Conservation (phyloP, 2,329 filamentous ascomycete genomes). For the Rutstroemia sydowiana region DNA sequence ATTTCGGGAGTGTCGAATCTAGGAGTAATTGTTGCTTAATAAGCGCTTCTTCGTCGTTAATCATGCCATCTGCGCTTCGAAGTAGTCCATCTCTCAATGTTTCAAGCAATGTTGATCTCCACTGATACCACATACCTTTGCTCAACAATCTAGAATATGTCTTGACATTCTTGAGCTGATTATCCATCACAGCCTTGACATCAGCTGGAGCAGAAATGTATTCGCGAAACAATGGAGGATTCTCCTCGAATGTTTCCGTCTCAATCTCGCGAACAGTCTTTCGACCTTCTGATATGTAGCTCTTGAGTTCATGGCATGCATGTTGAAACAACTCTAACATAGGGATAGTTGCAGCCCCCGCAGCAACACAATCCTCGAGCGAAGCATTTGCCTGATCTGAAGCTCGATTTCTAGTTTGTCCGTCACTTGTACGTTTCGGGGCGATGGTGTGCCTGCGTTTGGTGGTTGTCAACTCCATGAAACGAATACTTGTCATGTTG, state of each 20-base stretch:
- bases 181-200: slow-evolving; percentile 82
- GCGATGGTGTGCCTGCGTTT: slow-evolving; percentile 81
- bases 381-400: slow-evolving; percentile 38
- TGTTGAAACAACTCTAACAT: slow-evolving; percentile 94
- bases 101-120: slow-evolving; percentile 83
- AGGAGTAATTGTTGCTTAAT: slow-evolving; percentile 62
- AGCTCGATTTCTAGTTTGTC: slow-evolving; percentile 23
- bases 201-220: slow-evolving; percentile 81
- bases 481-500: slow-evolving; percentile 91
- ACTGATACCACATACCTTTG: slow-evolving; percentile 97
- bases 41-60: slow-evolving; percentile 61
- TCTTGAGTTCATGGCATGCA: slow-evolving; percentile 88
- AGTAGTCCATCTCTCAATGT: slow-evolving; percentile 77
- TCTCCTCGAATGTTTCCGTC: slow-evolving; percentile 78
- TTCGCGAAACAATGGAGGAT: slow-evolving; percentile 84
- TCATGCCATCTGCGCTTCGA: slow-evolving; percentile 70
- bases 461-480: slow-evolving; percentile 97
- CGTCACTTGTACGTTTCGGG: slow-evolving; percentile 38
- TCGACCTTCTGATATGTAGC: slow-evolving; percentile 89
- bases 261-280: slow-evolving; percentile 88
- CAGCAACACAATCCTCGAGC: slow-evolving; percentile 74
- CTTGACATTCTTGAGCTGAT: slow-evolving; percentile 96
- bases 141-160: slow-evolving; percentile 82
- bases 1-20: slow-evolving; percentile 55
- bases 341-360: slow-evolving; percentile 83